Evolutionary conservation across 2,329 filamentous ascomycete genomes (phyloP).

Genomic region (Epichloe uncinata): DNA sequence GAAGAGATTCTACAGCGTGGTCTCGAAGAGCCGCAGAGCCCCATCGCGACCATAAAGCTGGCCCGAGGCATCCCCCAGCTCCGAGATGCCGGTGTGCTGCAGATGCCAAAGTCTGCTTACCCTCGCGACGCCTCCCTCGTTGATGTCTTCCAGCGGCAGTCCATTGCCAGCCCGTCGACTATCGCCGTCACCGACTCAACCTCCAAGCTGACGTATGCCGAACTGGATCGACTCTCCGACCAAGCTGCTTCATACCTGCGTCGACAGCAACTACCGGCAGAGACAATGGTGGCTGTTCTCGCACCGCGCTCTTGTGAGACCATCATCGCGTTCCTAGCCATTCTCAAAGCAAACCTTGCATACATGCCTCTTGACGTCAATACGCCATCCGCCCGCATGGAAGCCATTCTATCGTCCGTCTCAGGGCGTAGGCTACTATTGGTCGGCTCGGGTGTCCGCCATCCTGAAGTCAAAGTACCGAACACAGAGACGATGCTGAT

Average conservation of each 20-base stretch:
- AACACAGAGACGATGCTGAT: background rate
- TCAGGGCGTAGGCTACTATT: slow-evolving; percentile 6
- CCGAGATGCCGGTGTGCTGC: too few relatives aligned
- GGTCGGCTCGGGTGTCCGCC: background rate
- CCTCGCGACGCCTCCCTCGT: too few relatives aligned
- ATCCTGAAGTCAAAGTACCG: background rate
- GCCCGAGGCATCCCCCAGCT: too few relatives aligned
- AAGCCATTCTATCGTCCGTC: slow-evolving; percentile 1
- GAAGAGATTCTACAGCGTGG: slow-evolving; percentile 1
- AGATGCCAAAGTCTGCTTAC: too few relatives aligned
- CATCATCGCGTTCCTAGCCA: slow-evolving; percentile 9
- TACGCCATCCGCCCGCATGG: slow-evolving; percentile 7
- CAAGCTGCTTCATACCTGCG: too few relatives aligned
- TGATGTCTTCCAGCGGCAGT: too few relatives aligned
- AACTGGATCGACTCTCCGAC: too few relatives aligned
- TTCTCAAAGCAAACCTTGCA: slow-evolving; percentile 14
- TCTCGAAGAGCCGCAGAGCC: slow-evolving; percentile 7
- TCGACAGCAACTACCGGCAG: background rate
- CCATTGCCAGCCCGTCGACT: too few relatives aligned
- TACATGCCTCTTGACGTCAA: slow-evolving; percentile 14
- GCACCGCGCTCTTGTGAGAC: background rate
- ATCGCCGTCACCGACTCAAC: too few relatives aligned
- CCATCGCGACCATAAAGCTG: too few relatives aligned
- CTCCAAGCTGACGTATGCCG: too few relatives aligned
- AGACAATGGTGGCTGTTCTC: background rate